Percentiles rank a stretch among this genome's conserved stretches.
Evolutionary conservation across 2,329 filamentous ascomycete species (phyloP).

Genomic region (Anthostomella pinea): DNA sequence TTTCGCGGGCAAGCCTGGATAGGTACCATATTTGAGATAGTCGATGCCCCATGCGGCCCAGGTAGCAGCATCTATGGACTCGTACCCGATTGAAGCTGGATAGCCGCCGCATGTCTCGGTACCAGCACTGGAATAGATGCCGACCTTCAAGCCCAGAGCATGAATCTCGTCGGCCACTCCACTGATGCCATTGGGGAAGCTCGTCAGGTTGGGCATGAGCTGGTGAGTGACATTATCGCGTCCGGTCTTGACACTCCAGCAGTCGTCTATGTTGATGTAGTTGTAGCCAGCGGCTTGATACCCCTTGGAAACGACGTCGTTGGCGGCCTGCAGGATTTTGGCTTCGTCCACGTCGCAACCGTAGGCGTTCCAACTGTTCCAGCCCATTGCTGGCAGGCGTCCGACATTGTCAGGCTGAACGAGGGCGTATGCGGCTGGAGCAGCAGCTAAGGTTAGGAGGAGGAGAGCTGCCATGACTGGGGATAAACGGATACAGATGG

Average conservation of each 20-base stretch:
- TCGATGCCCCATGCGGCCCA: constrained; percentile 59
- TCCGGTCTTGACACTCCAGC: constrained; percentile 48
- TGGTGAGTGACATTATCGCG: constrained; percentile 41
- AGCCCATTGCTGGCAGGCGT: constrained; percentile 45
- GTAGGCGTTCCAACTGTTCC: constrained; percentile 54
- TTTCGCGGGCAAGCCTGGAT: neutral
- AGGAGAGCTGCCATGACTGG: no score
- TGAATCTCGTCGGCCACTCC: constrained; percentile 54
- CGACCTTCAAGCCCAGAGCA: constrained; percentile 55
- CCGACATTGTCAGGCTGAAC: no score
- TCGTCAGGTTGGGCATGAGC: constrained; percentile 44
- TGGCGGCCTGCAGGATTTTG: constrained; percentile 45
- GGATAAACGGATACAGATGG: no score
- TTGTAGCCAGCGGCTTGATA: constrained; percentile 53
- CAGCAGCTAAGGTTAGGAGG: no score
- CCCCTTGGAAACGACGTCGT: constrained; percentile 46
- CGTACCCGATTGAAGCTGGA: constrained; percentile 54
- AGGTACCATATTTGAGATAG: constrained; percentile 36
- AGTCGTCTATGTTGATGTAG: constrained; percentile 62
- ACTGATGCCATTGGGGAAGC: constrained; percentile 58
- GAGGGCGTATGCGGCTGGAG: no score
- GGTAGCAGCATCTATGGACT: constrained; percentile 54
- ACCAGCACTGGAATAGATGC: constrained; percentile 60
- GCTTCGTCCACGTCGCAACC: constrained; percentile 48
- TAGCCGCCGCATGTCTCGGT: constrained; percentile 53